Evolutionary conservation across 2,329 filamentous ascomycete species (phyloP), one percentile per base, ranked within the genome.

Genomic region (Pezicula rhizophila): DNA sequence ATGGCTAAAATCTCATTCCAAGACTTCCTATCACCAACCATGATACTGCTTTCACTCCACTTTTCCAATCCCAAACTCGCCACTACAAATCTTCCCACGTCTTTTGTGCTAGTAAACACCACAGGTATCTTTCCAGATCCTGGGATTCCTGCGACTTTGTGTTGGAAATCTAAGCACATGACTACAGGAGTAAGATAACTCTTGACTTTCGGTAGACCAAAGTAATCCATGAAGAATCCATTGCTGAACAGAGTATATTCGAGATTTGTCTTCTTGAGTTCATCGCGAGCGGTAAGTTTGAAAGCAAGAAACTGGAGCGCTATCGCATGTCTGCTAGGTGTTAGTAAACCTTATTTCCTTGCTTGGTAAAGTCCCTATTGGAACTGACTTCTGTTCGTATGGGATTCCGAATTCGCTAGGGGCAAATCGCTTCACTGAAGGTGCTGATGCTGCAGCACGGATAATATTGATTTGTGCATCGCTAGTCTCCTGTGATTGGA

Each of bases 341-440:
- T 23, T 5, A 23, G 23, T 23, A 23, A 23, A 7, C 6, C 6
- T 23, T 23, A 3, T 23, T 23, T 23, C 6, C 23, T 23, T 23
- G 23, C 23, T 23, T 23, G 23, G 6, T 7, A 23, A 23, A 7
- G 23, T 7, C 23, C 23, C 23, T 3, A 23, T 23, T 23, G 23
- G 6, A 23, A 18, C 26, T 43, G n/a, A 51, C 49, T 46, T 48
- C 33, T 39, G 38, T 43, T 67, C 59, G 48, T 68, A 69, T 44
- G 68, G 64, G 44, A 68, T 58, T 37, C 68, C 68, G 50, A 65
- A 69, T 50, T 70, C 67, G 26, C 66, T 68, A 3, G 67, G 67
- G 11, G 67, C 57, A 56, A 69, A 69, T 47, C 66, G 59, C 46
- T 49, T 57, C 17, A 67, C 64, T 26, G 47, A 53, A 8, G 59